Evolutionary conservation across 225 moss, liverwort and hornwort genomes (phyloP).

Genomic region (Bryoerythrophyllum caledonicum): DNA sequence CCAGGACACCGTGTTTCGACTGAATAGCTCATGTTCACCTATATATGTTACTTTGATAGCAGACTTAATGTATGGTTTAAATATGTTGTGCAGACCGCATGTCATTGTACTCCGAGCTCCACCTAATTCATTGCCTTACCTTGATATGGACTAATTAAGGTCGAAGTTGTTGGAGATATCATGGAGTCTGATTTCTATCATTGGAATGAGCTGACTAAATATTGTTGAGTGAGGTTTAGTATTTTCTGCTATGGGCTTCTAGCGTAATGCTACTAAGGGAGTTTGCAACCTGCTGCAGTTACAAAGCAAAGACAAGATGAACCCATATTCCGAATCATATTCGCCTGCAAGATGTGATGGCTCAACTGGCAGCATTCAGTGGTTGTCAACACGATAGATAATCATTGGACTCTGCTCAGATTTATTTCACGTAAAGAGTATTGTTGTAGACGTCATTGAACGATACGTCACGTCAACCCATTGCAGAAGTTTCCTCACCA

Average conservation of each 20-base stretch:
- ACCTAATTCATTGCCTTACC: not conserved
- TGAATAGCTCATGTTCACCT: not conserved
- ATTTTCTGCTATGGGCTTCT: not conserved
- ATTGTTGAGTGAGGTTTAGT: not conserved
- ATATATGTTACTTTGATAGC: not conserved
- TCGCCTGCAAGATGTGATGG: not conserved
- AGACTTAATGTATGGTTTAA: not conserved
- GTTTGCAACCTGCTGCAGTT: too few species aligned
- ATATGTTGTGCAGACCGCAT: not conserved
- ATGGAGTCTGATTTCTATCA: not conserved
- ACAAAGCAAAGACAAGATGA: not conserved
- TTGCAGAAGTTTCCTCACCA: too few species aligned
- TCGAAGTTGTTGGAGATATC: not conserved
- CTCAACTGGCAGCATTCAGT: not conserved
- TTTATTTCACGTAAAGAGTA: too few species aligned
- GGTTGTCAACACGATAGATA: too few species aligned
- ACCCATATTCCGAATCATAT: not conserved
- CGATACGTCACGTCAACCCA: too few species aligned
- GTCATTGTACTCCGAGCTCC: not conserved
- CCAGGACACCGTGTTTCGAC: not conserved
- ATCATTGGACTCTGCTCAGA: too few species aligned
- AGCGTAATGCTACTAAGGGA: not conserved
- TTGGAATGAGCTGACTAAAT: not conserved
- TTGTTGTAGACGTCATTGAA: too few species aligned
- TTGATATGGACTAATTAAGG: not conserved